These are phyloP conservation scores for Eutrema yunnanense DNA, from an alignment of 345 rosid genomes.

Conservation along the genomic window DNA sequence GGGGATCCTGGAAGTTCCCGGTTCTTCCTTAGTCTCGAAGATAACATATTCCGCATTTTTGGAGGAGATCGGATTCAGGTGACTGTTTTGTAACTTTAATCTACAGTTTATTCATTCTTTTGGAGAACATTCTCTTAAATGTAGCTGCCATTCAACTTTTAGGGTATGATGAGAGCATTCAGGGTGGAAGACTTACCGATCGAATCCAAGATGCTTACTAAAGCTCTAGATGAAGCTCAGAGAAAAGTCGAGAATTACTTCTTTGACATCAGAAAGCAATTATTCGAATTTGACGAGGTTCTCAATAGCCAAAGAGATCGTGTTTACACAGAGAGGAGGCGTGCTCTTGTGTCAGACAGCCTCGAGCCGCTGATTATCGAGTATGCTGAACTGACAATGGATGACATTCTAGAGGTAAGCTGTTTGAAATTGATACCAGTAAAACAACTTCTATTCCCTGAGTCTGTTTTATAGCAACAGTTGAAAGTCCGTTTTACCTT, in stretches of 20 bases:
- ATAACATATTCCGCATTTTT: constrained; percentile 85
- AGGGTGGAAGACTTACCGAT: constrained; percentile 95
- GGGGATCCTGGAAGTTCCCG: constrained; percentile 99
- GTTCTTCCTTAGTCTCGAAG: constrained; percentile 96
- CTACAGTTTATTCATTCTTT: not conserved
- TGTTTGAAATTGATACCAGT: not conserved
- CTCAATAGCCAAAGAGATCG: constrained; percentile 98
- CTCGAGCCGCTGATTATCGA: constrained; percentile 84
- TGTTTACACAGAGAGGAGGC: constrained; percentile 90
- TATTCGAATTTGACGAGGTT: constrained; percentile 94
- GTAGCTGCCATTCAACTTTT: constrained; percentile 22
- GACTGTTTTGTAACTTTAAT: constrained; percentile 3
- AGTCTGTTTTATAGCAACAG: not conserved
- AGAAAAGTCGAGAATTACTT: constrained; percentile 96
- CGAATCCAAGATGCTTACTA: constrained; percentile 92
- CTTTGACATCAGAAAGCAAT: constrained; percentile 85
- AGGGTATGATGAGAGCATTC: constrained; percentile 98
- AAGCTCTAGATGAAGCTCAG: constrained; percentile 95
- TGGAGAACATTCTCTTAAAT: not conserved
- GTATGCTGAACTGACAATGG: constrained; percentile 97
- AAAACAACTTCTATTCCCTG: not conserved
- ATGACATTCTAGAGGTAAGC: constrained; percentile 86
- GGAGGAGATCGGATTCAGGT: constrained; percentile 98
- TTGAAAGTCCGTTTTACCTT: not conserved
- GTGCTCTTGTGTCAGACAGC: constrained; percentile 79